Percentiles rank a stretch among this genome's conserved stretches.
Conservation (phyloP, 495 filamentous ascomycete species). For the Cercophora samala region DNA sequence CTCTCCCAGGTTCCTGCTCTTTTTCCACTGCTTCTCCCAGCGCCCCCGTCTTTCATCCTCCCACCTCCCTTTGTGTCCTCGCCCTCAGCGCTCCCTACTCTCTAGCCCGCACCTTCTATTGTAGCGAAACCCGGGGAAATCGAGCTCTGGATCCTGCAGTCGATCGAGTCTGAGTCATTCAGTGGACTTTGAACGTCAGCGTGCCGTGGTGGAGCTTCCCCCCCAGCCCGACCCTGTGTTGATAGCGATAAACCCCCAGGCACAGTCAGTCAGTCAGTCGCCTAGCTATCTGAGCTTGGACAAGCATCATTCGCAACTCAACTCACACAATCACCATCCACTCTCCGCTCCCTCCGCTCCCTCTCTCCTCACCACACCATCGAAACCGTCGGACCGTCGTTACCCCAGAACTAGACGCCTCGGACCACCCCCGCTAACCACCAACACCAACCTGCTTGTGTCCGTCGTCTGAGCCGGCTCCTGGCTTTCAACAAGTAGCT, state of each 20-base stretch:
- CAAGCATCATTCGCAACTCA: too few species aligned
- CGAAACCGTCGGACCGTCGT: slow-evolving; percentile 15
- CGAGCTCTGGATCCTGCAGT: slow-evolving; percentile 15
- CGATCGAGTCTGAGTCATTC: slow-evolving; percentile 40
- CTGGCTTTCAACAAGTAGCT: slow-evolving; percentile 19
- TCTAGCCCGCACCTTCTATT: slow-evolving; percentile 5
- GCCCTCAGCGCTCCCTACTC: slow-evolving; percentile 1
- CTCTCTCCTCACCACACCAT: slow-evolving; percentile 9
- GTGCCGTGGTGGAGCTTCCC: slow-evolving; percentile 30
- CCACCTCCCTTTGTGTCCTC: slow-evolving; percentile 12
- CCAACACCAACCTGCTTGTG: slow-evolving; percentile 5
- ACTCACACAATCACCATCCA: slow-evolving; percentile 3
- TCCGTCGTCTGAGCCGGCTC: slow-evolving; percentile 1
- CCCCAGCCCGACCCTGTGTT: slow-evolving; percentile 10
- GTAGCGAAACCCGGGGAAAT: slow-evolving; percentile 1
- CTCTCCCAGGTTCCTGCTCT: slow-evolving; percentile 22
- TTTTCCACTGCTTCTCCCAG: slow-evolving; percentile 20
- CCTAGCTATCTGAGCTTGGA: slow-evolving; percentile 14
- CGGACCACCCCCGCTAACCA: slow-evolving; percentile 14
- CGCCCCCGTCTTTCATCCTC: slow-evolving; percentile 2
- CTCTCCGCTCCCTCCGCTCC: not conserved
- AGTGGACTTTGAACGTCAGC: slow-evolving; percentile 39
- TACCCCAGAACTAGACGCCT: slow-evolving; percentile 17
- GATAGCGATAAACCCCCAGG: slow-evolving; percentile 7
- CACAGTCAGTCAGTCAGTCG: slow-evolving; percentile 7